Evolutionary conservation across 352 stramenopile genomes (phyloP), one percentile per base, ranked within the genome.

Genomic region (Achlya hypogyna): DNA sequence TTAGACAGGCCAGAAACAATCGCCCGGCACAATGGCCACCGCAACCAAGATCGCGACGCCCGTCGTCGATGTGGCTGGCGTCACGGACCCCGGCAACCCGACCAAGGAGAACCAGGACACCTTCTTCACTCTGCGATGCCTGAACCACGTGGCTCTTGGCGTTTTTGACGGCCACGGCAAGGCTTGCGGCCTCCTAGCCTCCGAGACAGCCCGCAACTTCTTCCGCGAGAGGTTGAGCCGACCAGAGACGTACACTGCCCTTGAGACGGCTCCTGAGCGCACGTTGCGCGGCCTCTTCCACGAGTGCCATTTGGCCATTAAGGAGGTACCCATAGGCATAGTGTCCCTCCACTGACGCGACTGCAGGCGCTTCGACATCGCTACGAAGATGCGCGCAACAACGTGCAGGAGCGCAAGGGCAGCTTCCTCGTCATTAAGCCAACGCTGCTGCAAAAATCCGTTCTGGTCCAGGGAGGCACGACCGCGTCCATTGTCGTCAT

Each of bases 401-500:
- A 71, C 1, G 87, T 95, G 6, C 62, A 78, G 14, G 69, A 87
- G 5, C 71, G 81, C 22, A 62, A 74, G 0, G 79, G 78, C 38
- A 85, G 83, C 0, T 93, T 81, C 53, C 62, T 96, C 5, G 73
- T 67, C 31, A 49, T 67, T 12, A 67, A 67, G 32, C 60, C 51
- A 58, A 49, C 38, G 20, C 51, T 67, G 2, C 42, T 91, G 25
- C 74, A 77, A 0, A 75, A 78, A 62, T 72, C 75, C n/a, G 72
- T 78, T 5, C 96, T 88, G 58, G 79, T 95, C 32, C 90, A 95
- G n/a, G 90, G 90, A 9, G 90, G 90, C 51, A 96, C 89, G 28
- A 95, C 84, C 0, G 88, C 83, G 25, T 93, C 86, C 1, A 63
- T 97, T 18, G 77, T 92, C 0, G 87, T 94, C 22, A 60, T 96